Percentiles rank a stretch among this genome's conserved stretches.
These are phyloP conservation scores for Nannochloris sp. DNA, from an alignment of 139 green algal species.

Conservation along the genomic window DNA sequence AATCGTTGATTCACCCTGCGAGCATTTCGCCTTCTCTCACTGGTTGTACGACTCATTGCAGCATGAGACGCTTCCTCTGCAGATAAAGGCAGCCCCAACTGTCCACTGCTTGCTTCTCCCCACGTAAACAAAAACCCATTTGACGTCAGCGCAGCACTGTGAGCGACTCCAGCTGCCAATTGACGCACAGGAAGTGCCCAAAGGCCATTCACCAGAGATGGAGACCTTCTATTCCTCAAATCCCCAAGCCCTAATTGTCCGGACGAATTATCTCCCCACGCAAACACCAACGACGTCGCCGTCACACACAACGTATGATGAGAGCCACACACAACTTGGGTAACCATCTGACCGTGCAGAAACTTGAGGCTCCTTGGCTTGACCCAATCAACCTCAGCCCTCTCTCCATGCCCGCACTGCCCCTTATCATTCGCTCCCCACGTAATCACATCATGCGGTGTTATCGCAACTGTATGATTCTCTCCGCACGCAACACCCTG, in stretches of 20 bases:
- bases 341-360: constrained; percentile 52
- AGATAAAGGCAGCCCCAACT: constrained; percentile 68
- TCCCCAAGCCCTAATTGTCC: constrained; percentile 76
- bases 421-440: constrained; percentile 73
- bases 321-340: constrained; percentile 62
- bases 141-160: constrained; percentile 70
- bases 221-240: constrained; percentile 34
- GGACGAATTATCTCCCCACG: constrained; percentile 61
- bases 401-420: constrained; percentile 68
- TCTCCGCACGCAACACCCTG: constrained; percentile 32
- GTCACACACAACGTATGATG: constrained; percentile 77
- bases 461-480: constrained; percentile 70
- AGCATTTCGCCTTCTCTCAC: constrained; percentile 20
- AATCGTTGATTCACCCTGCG: constrained; percentile 63
- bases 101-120: constrained; percentile 70
- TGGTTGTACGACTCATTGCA: constrained; percentile 8
- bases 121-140: constrained; percentile 80
- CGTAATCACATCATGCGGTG: constrained; percentile 61
- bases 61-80: constrained; percentile 37
- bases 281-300: constrained; percentile 67
- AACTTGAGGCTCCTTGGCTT: constrained; percentile 37
- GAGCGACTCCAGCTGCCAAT: constrained; percentile 63
- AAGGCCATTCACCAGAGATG: constrained; percentile 54
- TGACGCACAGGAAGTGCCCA: constrained; percentile 71
- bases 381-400: constrained; percentile 38